Percentiles rank a stretch among this genome's conserved stretches.
phyloP scores from a whole-genome alignment of 495 filamentous ascomycete genomes.

The Hypoxylon lienhwacheense region DNA sequence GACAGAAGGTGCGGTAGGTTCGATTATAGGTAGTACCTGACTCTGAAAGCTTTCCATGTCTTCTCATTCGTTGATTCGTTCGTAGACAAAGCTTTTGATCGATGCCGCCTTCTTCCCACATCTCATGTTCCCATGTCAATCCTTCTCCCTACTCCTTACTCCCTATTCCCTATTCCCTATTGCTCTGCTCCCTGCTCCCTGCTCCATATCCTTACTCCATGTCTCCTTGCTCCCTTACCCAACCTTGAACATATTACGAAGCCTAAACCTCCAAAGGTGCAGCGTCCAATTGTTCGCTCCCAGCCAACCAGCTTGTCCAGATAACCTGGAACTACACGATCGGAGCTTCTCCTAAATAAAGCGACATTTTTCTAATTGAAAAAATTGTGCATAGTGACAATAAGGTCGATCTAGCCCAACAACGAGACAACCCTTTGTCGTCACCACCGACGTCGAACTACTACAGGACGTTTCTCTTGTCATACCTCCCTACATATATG shows the following conservation, averaged over 20 bases:
- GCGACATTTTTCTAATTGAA: conserved; percentile 7
- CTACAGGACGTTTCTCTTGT: conserved; percentile 12
- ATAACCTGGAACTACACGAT: conserved; percentile 6
- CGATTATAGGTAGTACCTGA: too few relatives aligned
- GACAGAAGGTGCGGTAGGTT: too few relatives aligned
- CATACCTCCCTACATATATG: neutral
- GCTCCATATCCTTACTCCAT: neutral
- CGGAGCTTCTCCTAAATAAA: conserved; percentile 28
- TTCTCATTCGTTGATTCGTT: too few relatives aligned
- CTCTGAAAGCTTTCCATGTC: too few relatives aligned
- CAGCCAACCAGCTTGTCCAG: conserved; percentile 11
- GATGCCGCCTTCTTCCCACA: too few relatives aligned
- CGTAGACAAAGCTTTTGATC: too few relatives aligned
- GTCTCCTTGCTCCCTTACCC: conserved; percentile 2
- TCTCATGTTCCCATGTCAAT: too few relatives aligned
- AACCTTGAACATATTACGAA: conserved; percentile 28
- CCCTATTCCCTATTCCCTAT: too few relatives aligned
- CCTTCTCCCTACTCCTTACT: too few relatives aligned
- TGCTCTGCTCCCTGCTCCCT: neutral
- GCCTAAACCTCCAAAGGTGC: conserved; percentile 26
- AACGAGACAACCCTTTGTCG: conserved; percentile 15
- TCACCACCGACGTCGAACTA: conserved; percentile 4
- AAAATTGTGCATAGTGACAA: conserved; percentile 21
- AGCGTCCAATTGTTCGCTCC: conserved; percentile 26
- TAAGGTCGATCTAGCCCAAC: conserved; percentile 23